Evolutionary conservation across 2,329 filamentous ascomycete genomes (phyloP).

Genomic region (Ceratocystis lukuohia): DNA sequence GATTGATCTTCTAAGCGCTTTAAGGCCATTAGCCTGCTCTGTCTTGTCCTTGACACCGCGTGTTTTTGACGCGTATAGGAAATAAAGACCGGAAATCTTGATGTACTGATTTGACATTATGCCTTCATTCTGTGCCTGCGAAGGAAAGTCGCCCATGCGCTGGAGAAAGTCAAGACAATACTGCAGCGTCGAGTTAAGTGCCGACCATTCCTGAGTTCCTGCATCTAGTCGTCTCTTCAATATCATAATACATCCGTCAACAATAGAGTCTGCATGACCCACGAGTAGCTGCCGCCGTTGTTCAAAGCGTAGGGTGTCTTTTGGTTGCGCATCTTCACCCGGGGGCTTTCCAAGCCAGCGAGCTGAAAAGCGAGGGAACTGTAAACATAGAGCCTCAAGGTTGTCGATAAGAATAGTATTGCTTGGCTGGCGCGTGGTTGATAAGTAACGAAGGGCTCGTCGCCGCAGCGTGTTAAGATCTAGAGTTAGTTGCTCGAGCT

Average conservation of each 20-base stretch:
- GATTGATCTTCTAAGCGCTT: slow-evolving; percentile 49
- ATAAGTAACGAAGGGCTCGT: slow-evolving; percentile 38
- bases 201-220: slow-evolving; percentile 37
- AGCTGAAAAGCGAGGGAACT: slow-evolving; percentile 46
- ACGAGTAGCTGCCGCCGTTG: slow-evolving; percentile 42
- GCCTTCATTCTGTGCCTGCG: slow-evolving; percentile 23
- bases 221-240: slow-evolving; percentile 40
- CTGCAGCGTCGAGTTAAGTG: slow-evolving; percentile 42
- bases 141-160: slow-evolving; percentile 33
- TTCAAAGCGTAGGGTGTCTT: slow-evolving; percentile 47
- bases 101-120: slow-evolving; percentile 38
- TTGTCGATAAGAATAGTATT: slow-evolving; percentile 25
- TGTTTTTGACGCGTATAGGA: slow-evolving; percentile 32
- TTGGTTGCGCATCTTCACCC: slow-evolving; percentile 37
- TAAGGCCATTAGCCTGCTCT: slow-evolving; percentile 35
- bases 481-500: slow-evolving; percentile 47
- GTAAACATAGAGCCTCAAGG: slow-evolving; percentile 44
- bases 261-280: slow-evolving; percentile 39
- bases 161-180: slow-evolving; percentile 43
- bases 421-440: slow-evolving; percentile 13
- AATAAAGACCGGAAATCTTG: slow-evolving; percentile 61
- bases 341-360: slow-evolving; percentile 50
- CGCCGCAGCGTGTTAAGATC: slow-evolving; percentile 44
- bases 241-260: slow-evolving; percentile 48
- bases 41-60: slow-evolving; percentile 32